These are phyloP conservation scores for Boletus patriciae DNA, from an alignment of 768 basidiomycete species.

Conservation along the genomic window DNA sequence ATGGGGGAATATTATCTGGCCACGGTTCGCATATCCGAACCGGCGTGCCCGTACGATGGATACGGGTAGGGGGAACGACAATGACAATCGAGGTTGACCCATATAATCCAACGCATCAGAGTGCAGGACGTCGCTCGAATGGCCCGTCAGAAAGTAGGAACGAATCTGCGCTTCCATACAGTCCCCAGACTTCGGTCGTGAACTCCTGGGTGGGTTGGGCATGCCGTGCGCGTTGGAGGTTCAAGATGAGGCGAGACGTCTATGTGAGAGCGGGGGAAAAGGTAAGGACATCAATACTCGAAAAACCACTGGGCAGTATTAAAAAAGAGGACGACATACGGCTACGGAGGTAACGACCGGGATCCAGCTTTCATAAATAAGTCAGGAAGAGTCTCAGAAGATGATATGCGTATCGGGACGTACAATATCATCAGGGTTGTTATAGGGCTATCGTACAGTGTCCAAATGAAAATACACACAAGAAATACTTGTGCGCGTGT, in stretches of 20 bases:
- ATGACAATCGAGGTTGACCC: neutral
- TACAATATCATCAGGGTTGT: constrained; percentile 16
- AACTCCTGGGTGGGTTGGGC: neutral
- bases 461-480: neutral
- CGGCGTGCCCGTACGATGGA: neutral
- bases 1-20: neutral
- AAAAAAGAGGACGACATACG: constrained; percentile 9
- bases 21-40: neutral
- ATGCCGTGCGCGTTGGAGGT: constrained; percentile 7
- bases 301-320: too few relatives aligned
- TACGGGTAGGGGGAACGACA: neutral
- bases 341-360: constrained; percentile 17
- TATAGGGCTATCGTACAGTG: constrained; percentile 1
- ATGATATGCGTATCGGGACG: neutral
- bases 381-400: neutral
- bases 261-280: neutral
- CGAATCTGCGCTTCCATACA: constrained; percentile 17
- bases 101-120: neutral
- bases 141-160: constrained; percentile 6
- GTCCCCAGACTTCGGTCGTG: constrained; percentile 18
- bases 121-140: neutral
- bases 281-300: neutral
- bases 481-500: constrained; percentile 14
- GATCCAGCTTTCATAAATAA: constrained; percentile 15
- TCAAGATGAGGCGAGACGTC: constrained; percentile 21